Conservation (phyloP, 306 rosid species). For the Rubus parviflorus region DNA sequence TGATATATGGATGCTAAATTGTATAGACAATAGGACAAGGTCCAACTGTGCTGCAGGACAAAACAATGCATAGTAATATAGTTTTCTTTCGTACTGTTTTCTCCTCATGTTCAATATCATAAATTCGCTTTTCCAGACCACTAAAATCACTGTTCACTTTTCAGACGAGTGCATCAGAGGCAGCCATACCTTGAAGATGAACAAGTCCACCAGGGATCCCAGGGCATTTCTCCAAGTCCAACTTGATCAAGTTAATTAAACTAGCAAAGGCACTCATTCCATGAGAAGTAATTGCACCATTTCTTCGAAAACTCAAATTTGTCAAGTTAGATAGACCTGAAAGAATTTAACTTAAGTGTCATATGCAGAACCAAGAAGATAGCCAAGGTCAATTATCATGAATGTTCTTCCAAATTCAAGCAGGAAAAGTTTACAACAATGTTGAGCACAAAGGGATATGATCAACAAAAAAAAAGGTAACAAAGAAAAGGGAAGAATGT, state of each 20-base stretch:
- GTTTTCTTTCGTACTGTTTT: not conserved
- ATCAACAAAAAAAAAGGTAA: not conserved
- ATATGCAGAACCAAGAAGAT: slow-evolving; percentile 8
- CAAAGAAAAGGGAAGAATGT: not conserved
- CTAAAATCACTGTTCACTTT: not conserved
- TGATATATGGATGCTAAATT: not conserved
- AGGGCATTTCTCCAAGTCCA: slow-evolving; percentile 96
- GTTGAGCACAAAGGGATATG: not conserved
- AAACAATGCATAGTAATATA: not conserved
- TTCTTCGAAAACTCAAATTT: slow-evolving; percentile 82
- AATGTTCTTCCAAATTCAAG: slow-evolving; percentile 1
- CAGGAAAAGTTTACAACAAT: not conserved
- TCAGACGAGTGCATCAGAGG: slow-evolving; percentile 15
- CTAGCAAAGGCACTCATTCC: slow-evolving; percentile 73
- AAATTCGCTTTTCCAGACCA: not conserved
- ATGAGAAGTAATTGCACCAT: slow-evolving; percentile 71
- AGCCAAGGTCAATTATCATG: not conserved
- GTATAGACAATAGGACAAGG: not conserved
- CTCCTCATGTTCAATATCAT: not conserved
- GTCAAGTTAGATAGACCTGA: slow-evolving; percentile 82
- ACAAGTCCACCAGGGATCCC: slow-evolving; percentile 84
- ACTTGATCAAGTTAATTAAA: slow-evolving; percentile 68
- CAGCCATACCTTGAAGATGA: slow-evolving; percentile 66
- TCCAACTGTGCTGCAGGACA: not conserved
- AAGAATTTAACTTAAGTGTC: slow-evolving; percentile 31